Evolutionary conservation across 1,284 basidiomycete genomes (phyloP).

Genomic region (Mycena sp.): DNA sequence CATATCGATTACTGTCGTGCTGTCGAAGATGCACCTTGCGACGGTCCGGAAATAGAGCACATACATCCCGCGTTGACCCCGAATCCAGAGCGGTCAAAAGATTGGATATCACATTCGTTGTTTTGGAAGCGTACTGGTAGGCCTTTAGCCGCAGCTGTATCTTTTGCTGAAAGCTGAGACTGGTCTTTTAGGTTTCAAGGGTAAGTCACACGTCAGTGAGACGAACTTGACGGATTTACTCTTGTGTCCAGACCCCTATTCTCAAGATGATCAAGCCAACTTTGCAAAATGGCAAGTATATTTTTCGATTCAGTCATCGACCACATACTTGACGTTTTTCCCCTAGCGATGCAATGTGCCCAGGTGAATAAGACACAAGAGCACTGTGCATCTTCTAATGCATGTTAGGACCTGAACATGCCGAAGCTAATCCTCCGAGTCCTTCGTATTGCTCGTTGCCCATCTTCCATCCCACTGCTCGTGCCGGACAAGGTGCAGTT

Average conservation of each 20-base stretch:
- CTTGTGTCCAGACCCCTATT: conserved; percentile 74
- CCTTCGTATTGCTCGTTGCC: conserved; percentile 66
- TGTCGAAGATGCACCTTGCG: conserved; percentile 46
- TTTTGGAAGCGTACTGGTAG: conserved; percentile 66
- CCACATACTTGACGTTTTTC: neutral
- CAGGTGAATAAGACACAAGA: conserved; percentile 43
- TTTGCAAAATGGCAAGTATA: conserved; percentile 63
- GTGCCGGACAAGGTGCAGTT: conserved; percentile 15
- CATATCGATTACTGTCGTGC: conserved; percentile 68
- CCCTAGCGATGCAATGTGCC: conserved; percentile 62
- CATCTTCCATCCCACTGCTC: conserved; percentile 58
- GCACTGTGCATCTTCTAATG: neutral
- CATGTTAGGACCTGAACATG: conserved; percentile 59
- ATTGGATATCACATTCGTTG: conserved; percentile 63
- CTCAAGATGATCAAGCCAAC: conserved; percentile 59
- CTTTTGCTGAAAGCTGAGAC: neutral
- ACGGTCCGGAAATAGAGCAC: conserved; percentile 57
- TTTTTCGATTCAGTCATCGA: neutral
- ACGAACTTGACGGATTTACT: too few relatives aligned
- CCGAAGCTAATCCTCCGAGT: conserved; percentile 47
- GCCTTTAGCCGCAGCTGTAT: too few relatives aligned
- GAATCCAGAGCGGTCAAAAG: conserved; percentile 56
- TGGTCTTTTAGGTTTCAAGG: conserved; percentile 46
- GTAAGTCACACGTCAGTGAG: conserved; percentile 23
- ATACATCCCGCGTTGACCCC: conserved; percentile 54